Evolutionary conservation across 306 rosid genomes (phyloP), one percentile per base, ranked within the genome.

Genomic region (Quercus gilva): DNA sequence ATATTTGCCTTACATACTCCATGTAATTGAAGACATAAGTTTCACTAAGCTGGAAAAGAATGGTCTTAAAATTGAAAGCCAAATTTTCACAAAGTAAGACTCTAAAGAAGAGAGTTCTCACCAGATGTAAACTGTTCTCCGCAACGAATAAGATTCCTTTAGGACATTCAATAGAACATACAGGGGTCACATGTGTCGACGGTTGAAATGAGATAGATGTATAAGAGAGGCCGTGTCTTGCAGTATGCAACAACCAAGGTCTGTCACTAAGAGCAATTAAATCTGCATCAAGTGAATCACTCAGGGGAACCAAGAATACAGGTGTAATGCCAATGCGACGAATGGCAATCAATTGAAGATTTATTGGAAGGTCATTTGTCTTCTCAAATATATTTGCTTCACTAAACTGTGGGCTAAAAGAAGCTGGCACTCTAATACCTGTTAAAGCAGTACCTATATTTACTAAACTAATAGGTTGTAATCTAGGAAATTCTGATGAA

Each of bases 281-380:
- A 86, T 92, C 99, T 63, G 91, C 86, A 87, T 94, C 97, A 79
- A 94, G 91, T 6, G 90, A 84, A 80, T 88, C 92, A 81, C 90
- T 91, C 88, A 94, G 78, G 61, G 99, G 94, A 79, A 91, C 92
- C 87, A 94, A 87, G 90, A 92, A 94, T 82, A 94, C 99, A 37
- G 99, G 97, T 70, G 99, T 94, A 76, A 92, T 87, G 81, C 99
- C 99, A 81, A 94, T 92, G 26, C 95, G 99, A 49, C 97, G 92
- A 76, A 83, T 84, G 76, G 97, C 94, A 85, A 94, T 92, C 90
- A 94, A 74, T 81, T 94, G 97, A 86, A 94, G 95, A 71, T 69
- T 76, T 63, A 84, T 74, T 74, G 91, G 91, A 83, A 74, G 72
- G 58, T 76, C 75, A 49, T 55, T 83, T 81, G 77, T 77, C 89